A percentile compares a stretch with the other conserved stretches of the same genome.
Evolutionary conservation across 805 yeast genomes (phyloP).

Genomic region (Candida ficus): DNA sequence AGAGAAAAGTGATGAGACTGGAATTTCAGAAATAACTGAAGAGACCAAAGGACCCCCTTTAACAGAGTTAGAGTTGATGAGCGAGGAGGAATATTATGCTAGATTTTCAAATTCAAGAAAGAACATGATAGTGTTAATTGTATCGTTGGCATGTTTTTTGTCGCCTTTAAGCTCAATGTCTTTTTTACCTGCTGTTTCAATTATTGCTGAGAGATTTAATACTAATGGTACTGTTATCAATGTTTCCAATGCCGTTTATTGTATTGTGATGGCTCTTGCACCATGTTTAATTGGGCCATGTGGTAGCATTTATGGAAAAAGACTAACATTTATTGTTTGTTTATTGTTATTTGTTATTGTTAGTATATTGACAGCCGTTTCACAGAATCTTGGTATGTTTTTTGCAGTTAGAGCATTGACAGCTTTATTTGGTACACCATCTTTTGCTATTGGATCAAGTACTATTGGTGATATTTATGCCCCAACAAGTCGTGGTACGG

Average conservation of each 20-base stretch:
- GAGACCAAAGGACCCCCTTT: neutral
- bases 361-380: slow-evolving; percentile 36
- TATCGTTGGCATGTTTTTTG: slow-evolving; percentile 35
- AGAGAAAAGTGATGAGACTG: no score
- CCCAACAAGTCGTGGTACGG: slow-evolving; percentile 45
- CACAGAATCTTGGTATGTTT: slow-evolving; percentile 50
- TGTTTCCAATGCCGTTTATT: slow-evolving; percentile 44
- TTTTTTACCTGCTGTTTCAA: slow-evolving; percentile 46
- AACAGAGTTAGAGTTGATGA: slow-evolving; percentile 13
- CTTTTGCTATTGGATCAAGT: slow-evolving; percentile 48
- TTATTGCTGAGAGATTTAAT: slow-evolving; percentile 39
- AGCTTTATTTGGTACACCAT: slow-evolving; percentile 52
- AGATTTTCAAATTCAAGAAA: slow-evolving; percentile 16
- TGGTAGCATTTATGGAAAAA: slow-evolving; percentile 47
- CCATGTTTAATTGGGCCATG: slow-evolving; percentile 47
- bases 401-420: slow-evolving; percentile 43
- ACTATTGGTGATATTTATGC: slow-evolving; percentile 44
- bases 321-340: slow-evolving; percentile 39
- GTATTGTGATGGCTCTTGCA: slow-evolving; percentile 46
- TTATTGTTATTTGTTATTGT: slow-evolving; percentile 27
- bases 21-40: no score
- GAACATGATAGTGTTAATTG: slow-evolving; percentile 27
- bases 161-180: slow-evolving; percentile 41
- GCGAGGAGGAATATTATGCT: slow-evolving; percentile 10
- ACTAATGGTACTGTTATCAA: slow-evolving; percentile 43